A percentile compares a stretch with the other conserved stretches of the same genome.
These are phyloP conservation scores for Acorus calamus DNA, from an alignment of 106 monocot species.

Conservation along the genomic window DNA sequence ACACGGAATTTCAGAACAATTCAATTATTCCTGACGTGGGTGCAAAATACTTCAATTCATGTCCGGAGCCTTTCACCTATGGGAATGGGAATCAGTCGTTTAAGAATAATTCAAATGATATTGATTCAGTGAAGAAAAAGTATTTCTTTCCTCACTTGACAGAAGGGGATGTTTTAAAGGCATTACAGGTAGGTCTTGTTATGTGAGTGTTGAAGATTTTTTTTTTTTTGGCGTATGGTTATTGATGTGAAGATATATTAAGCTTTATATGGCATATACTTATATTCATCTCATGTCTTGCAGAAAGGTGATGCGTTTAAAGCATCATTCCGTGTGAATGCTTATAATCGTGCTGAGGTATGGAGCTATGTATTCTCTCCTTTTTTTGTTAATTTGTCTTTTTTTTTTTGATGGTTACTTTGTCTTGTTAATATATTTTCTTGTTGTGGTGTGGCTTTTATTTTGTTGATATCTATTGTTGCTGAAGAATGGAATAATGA, in stretches of 20 bases:
- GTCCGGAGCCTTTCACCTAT: constrained; percentile 1
- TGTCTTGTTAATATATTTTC: background rate
- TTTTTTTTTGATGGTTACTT: background rate
- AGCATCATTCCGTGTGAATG: constrained; percentile 79
- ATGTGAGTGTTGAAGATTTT: background rate
- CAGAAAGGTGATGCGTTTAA: constrained; percentile 70
- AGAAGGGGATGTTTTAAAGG: constrained; percentile 44
- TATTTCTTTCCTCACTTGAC: constrained; percentile 55
- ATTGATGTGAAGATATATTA: background rate
- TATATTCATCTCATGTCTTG: constrained; percentile 4
- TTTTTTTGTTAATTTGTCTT: background rate
- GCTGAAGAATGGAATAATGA: background rate
- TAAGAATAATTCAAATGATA: background rate
- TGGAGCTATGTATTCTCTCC: background rate
- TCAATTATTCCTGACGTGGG: background rate
- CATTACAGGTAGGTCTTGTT: constrained; percentile 35
- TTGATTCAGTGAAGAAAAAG: constrained; percentile 9
- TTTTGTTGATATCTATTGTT: background rate
- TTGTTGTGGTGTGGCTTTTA: background rate
- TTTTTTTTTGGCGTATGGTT: constrained; percentile 2
- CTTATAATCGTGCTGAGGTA: constrained; percentile 59
- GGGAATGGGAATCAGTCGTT: background rate
- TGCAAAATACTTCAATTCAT: constrained; percentile 19
- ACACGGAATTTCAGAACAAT: background rate
- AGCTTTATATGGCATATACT: background rate